phyloP scores from a whole-genome alignment of 495 filamentous ascomycete species.

The Trichocladium antarcticum region DNA sequence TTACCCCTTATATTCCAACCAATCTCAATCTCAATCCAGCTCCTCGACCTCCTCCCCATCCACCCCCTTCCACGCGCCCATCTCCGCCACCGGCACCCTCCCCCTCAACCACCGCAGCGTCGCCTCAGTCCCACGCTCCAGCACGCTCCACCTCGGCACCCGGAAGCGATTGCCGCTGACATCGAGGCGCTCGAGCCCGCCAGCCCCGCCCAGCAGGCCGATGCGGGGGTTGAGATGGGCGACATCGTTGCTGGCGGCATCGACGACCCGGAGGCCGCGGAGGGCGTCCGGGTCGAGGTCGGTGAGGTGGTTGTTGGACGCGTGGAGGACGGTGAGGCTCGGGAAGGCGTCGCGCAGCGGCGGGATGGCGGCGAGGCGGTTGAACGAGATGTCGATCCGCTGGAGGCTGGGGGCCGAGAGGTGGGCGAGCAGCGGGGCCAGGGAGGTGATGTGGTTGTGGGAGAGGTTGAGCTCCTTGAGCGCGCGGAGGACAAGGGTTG shows the following conservation, averaged over 20 bases:
- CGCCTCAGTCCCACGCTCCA: constrained; percentile 81
- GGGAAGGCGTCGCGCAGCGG: constrained; percentile 48
- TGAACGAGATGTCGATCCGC: constrained; percentile 68
- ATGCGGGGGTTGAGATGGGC: constrained; percentile 62
- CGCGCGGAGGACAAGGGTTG: constrained; percentile 54
- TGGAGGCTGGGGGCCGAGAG: constrained; percentile 61
- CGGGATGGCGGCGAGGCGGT: constrained; percentile 60
- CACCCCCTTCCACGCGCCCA: constrained; percentile 36
- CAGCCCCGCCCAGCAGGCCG: constrained; percentile 53
- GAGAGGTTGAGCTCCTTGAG: constrained; percentile 65
- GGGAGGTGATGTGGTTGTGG: constrained; percentile 53
- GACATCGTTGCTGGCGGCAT: constrained; percentile 77
- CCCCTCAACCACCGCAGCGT: constrained; percentile 75
- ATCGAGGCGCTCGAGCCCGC: constrained; percentile 45
- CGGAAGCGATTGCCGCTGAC: constrained; percentile 73
- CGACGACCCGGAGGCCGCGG: constrained; percentile 61
- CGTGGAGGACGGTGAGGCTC: constrained; percentile 51
- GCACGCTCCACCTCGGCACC: constrained; percentile 74
- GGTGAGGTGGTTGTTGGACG: constrained; percentile 63
- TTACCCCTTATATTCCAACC: background rate
- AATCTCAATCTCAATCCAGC: constrained; percentile 21
- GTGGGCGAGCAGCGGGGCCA: constrained; percentile 50
- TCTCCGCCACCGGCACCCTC: constrained; percentile 59
- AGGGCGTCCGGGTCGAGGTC: constrained; percentile 63
- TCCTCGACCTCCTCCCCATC: constrained; percentile 28